Base-by-base conservation (phyloP, 306 rosid genomes). In the Urtica urens region DNA sequence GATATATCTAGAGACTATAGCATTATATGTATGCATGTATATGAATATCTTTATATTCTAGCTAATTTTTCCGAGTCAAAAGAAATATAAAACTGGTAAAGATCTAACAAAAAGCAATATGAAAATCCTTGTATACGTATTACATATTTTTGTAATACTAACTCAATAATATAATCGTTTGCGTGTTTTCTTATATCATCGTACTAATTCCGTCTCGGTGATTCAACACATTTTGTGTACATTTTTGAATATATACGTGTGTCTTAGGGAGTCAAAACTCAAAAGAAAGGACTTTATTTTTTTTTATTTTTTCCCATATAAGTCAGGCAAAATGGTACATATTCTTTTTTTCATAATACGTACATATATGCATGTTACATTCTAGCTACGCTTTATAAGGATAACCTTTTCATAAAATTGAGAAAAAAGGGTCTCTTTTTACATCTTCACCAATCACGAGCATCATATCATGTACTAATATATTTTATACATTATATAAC, bases 41-140 rank as follows among this genome's bases (percentile, higher is more conserved):
- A n/a, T n/a, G n/a, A n/a, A n/a, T n/a, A n/a, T n/a, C n/a, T n/a
- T n/a, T n/a, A n/a, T n/a, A n/a, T n/a, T n/a, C n/a, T n/a, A n/a
- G n/a, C n/a, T n/a, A n/a, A n/a, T n/a, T n/a, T n/a, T n/a, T n/a
- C n/a, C n/a, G n/a, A 7, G 48, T 1, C 7, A 8, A 21, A 19
- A 23, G 9, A 11, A 23, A 10, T 14, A 46, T 6, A n/a, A 20
- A 46, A 20, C 7, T 1, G 51, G 31, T 23, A 46, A 23, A 46
- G 34, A 46, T 25, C 51, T 46, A 25, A 22, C 34, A 13, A 46
- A 46, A 46, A 23, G 33, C 31, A 46, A 46, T 34, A 12, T 16
- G 15, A 46, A 46, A 24, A 13, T 28, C 48, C 22, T 39, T 44
- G 49, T 44, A 44, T 17, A 16, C 26, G 26, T 15, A 34, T 46